These are phyloP conservation scores for Bruguiera sexangula DNA, from an alignment of 345 rosid species.

Conservation along the genomic window DNA sequence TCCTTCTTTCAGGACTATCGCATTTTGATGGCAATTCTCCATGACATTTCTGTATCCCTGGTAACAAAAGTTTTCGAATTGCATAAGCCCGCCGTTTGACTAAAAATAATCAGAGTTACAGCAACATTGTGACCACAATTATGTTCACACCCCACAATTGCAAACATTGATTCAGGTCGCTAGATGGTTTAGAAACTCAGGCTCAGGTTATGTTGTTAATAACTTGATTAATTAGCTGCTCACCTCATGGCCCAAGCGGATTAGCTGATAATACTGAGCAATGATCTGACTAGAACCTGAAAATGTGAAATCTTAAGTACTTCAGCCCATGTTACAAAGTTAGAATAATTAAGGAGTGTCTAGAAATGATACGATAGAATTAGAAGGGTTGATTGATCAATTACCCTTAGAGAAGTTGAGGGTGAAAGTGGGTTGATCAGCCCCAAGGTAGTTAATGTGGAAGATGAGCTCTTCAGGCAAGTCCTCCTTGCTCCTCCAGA, in stretches of 20 bases:
- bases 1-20: slow-evolving; percentile 64
- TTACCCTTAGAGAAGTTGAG: slow-evolving; percentile 91
- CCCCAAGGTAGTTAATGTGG: slow-evolving; percentile 88
- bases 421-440: slow-evolving; percentile 95
- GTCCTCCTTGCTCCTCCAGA: slow-evolving; percentile 80
- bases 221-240: slow-evolving; percentile 9
- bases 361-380: background rate
- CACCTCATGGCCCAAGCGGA: slow-evolving; percentile 79
- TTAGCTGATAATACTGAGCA: slow-evolving; percentile 90
- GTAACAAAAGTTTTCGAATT: background rate
- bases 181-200: too few relatives aligned
- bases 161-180: too few relatives aligned
- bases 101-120: too few relatives aligned
- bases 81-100: too few relatives aligned
- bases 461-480: slow-evolving; percentile 94
- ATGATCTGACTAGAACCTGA: slow-evolving; percentile 80
- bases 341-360: background rate
- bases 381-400: slow-evolving; percentile 1
- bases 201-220: too few relatives aligned
- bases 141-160: too few relatives aligned
- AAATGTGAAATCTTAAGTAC: background rate
- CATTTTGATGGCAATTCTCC: slow-evolving; percentile 84
- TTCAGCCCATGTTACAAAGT: background rate
- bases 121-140: too few relatives aligned
- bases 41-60: slow-evolving; percentile 82